phyloP scores from a whole-genome alignment of 441 rosid species.

The Metrosideros polymorpha region DNA sequence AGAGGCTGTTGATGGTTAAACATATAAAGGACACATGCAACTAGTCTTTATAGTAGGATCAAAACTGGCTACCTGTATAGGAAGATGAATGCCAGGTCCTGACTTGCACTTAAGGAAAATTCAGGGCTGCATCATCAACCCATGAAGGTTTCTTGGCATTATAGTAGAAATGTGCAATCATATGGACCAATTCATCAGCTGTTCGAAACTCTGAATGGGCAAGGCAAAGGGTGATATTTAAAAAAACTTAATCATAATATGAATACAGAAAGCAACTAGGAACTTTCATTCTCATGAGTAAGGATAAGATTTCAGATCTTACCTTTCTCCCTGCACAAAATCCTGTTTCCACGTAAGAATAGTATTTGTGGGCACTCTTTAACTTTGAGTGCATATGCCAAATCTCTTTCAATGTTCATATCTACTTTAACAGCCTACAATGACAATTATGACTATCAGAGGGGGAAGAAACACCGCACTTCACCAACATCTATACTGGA shows the following conservation, averaged over 20 bases:
- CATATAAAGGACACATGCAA: not conserved
- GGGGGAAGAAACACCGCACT: not conserved
- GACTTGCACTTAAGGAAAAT: slow-evolving; percentile 9
- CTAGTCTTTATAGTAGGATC: not conserved
- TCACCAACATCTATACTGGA: not conserved
- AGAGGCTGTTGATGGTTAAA: not conserved
- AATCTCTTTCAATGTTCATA: slow-evolving; percentile 75
- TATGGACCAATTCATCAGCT: slow-evolving; percentile 70
- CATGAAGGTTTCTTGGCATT: slow-evolving; percentile 83
- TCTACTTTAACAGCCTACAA: slow-evolving; percentile 77
- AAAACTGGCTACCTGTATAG: not conserved
- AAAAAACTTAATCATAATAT: not conserved
- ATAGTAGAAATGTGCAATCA: slow-evolving; percentile 87
- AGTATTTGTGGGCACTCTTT: slow-evolving; percentile 75
- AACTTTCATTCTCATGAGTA: not conserved
- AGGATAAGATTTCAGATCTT: not conserved
- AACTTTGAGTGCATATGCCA: slow-evolving; percentile 85
- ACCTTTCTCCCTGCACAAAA: slow-evolving; percentile 80
- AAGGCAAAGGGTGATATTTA: not conserved
- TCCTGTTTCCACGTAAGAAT: slow-evolving; percentile 59
- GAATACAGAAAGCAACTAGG: not conserved
- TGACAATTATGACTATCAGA: not conserved
- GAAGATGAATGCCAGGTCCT: not conserved
- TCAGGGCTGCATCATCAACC: slow-evolving; percentile 32
- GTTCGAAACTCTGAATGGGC: slow-evolving; percentile 51